These are phyloP conservation scores for Helianthus annuus DNA, from an alignment of 129 eudicot species.

Conservation along the genomic window HanXRQr2.0-SUNRISE NC_035435.2:59909872-59910371, in stretches of 20 bases:
- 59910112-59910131: neutral
- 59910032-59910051: conserved; percentile 74
- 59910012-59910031: conserved; percentile 97
- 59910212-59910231: too few species aligned
- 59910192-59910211: too few species aligned
- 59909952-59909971: neutral
- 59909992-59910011: conserved; percentile 90
- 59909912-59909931: conserved; percentile 52
- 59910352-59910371: too few species aligned
- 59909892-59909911: conserved; percentile 99
- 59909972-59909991: conserved; percentile 57
- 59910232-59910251: too few species aligned
- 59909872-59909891: conserved; percentile 78
- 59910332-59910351: too few species aligned
- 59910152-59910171: too few species aligned
- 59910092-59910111: conserved; percentile 77
- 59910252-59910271: too few species aligned
- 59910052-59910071: conserved; percentile 69
- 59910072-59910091: conserved; percentile 99
- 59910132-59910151: neutral
- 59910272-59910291: too few species aligned
- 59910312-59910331: too few species aligned
- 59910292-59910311: too few species aligned
- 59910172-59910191: too few species aligned
- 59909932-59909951: conserved; percentile 15